Evolutionary conservation across 2,329 filamentous ascomycete species (phyloP).

Genomic region (Aspergillus tamarii): DNA sequence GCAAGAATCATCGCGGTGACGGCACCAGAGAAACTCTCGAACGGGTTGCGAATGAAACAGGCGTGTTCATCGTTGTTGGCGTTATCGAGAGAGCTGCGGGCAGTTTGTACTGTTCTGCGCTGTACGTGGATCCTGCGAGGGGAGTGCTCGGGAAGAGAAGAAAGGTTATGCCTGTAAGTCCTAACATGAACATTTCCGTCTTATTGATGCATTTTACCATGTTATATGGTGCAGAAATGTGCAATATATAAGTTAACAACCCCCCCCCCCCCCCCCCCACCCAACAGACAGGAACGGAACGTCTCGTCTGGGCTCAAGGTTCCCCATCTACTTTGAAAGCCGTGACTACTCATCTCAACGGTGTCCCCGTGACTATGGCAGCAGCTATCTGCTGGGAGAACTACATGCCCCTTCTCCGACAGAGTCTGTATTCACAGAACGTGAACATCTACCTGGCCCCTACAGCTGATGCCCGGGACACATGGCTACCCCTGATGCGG

Average conservation of each 20-base stretch:
- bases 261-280: no score
- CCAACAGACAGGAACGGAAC: constrained; percentile 72
- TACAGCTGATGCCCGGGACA: constrained; percentile 81
- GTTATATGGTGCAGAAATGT: neutral
- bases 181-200: neutral
- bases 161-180: constrained; percentile 83
- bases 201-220: constrained; percentile 7
- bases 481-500: constrained; percentile 81
- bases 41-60: constrained; percentile 72
- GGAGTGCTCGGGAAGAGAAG: constrained; percentile 82
- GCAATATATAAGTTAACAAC: neutral
- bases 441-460: constrained; percentile 90
- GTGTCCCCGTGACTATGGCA: constrained; percentile 77
- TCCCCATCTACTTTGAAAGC: constrained; percentile 77
- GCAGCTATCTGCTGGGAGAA: constrained; percentile 96
- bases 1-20: constrained; percentile 63
- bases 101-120: constrained; percentile 78
- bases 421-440: constrained; percentile 84
- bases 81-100: constrained; percentile 79
- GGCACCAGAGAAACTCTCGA: constrained; percentile 82
- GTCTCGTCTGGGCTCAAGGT: constrained; percentile 87
- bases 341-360: constrained; percentile 76
- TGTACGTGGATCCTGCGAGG: constrained; percentile 76
- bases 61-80: constrained; percentile 80
- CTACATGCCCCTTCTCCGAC: constrained; percentile 88